A percentile compares a stretch with the other conserved stretches of the same genome.
Evolutionary conservation across 1,284 basidiomycete genomes (phyloP).

Genomic region (Porogramme epimiltina): DNA sequence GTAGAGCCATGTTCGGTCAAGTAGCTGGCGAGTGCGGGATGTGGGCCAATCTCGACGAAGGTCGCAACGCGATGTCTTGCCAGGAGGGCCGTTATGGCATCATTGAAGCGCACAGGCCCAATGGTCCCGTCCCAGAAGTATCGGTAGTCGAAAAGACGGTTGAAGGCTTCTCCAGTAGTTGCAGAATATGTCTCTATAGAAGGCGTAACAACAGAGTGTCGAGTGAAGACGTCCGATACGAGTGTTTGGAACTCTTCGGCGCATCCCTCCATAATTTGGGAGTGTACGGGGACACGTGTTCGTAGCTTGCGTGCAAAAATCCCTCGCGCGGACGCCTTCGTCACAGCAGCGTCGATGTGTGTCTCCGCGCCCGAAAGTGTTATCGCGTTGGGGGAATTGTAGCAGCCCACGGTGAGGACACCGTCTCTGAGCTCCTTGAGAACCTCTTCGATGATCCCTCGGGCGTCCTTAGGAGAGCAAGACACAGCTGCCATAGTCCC

Average conservation of each 20-base stretch:
- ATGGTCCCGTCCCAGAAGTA: slow-evolving; percentile 40
- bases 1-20: slow-evolving; percentile 22
- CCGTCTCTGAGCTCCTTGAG: slow-evolving; percentile 7
- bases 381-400: slow-evolving; percentile 37
- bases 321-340: slow-evolving; percentile 28
- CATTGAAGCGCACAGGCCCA: slow-evolving; percentile 34
- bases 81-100: slow-evolving; percentile 24
- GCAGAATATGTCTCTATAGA: slow-evolving; percentile 27
- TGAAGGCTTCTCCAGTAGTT: slow-evolving; percentile 24
- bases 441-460: slow-evolving; percentile 24
- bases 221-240: slow-evolving; percentile 29
- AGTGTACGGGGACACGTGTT: slow-evolving; percentile 37
- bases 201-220: slow-evolving; percentile 20
- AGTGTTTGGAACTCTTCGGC: slow-evolving; percentile 23
- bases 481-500: slow-evolving; percentile 46
- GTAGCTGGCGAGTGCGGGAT: slow-evolving; percentile 39
- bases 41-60: slow-evolving; percentile 38
- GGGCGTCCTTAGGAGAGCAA: slow-evolving; percentile 31
- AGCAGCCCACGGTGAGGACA: slow-evolving; percentile 39
- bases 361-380: slow-evolving; percentile 35
- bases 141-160: slow-evolving; percentile 23
- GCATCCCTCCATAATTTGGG: slow-evolving; percentile 35
- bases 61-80: slow-evolving; percentile 20
- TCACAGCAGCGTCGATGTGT: slow-evolving; percentile 31
- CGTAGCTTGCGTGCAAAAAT: slow-evolving; percentile 36